Percentiles rank a stretch among this genome's conserved stretches.
These are phyloP conservation scores for Blastobotrys chiropterorum DNA, from an alignment of 805 yeast genomes.

Conservation along the genomic window DNA sequence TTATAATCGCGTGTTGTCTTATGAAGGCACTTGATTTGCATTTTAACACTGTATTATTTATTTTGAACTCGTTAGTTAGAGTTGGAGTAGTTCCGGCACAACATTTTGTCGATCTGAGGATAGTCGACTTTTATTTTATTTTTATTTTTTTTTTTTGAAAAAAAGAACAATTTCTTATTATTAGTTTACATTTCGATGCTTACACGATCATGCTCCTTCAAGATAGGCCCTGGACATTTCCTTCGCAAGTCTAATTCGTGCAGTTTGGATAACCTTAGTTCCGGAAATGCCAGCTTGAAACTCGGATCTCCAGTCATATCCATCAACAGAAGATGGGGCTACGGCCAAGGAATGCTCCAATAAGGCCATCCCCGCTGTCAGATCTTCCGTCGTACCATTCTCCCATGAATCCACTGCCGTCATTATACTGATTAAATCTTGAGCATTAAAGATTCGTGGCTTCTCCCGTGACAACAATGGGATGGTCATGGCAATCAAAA, in stretches of 20 bases:
- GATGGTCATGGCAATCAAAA: conserved; percentile 17
- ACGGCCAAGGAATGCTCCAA: conserved; percentile 14
- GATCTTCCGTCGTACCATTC: conserved; percentile 6
- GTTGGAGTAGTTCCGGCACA: neutral
- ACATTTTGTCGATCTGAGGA: no score
- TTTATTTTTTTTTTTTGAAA: neutral
- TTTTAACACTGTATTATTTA: neutral
- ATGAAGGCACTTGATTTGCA: neutral
- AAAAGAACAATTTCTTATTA: neutral
- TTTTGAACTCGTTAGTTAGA: neutral
- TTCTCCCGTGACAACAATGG: conserved; percentile 11
- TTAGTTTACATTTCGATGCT: neutral
- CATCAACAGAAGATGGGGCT: neutral
- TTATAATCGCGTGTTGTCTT: neutral
- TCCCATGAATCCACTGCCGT: conserved; percentile 23
- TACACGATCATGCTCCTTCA: conserved; percentile 11
- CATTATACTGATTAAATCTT: conserved; percentile 17
- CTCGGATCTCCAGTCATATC: conserved; percentile 19
- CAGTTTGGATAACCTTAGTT: conserved; percentile 12
- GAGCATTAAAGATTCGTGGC: conserved; percentile 14
- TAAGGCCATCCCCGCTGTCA: conserved; percentile 11
- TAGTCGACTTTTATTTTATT: no score
- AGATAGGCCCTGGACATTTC: conserved; percentile 23
- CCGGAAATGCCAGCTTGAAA: conserved; percentile 10
- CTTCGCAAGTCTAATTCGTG: conserved; percentile 15